Percentiles rank a stretch among this genome's conserved stretches.
phyloP scores from a whole-genome alignment of 1,139 yeast species.

The Zhuliangozyma parablackwelliae region DNA sequence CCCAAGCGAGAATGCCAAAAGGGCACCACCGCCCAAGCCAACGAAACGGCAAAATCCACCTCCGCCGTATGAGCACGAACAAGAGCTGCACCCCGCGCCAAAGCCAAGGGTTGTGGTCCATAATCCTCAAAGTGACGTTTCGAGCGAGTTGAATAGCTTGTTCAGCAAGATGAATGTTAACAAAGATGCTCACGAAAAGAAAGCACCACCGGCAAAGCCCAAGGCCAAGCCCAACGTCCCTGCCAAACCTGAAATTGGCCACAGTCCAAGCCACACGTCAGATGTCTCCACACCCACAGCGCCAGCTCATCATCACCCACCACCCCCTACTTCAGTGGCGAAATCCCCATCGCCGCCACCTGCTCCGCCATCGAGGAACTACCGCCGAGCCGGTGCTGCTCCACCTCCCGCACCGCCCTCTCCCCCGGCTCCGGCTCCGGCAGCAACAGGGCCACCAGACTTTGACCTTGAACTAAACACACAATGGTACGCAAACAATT shows the following conservation, averaged over 20 bases:
- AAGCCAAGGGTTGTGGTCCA: too few species aligned
- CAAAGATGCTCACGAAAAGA: neutral
- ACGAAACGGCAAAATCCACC: constrained; percentile 23
- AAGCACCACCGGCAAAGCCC: constrained; percentile 1
- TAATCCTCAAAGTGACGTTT: constrained; percentile 5
- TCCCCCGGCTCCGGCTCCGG: too few species aligned
- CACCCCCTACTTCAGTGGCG: constrained; percentile 37
- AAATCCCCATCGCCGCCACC: constrained; percentile 35
- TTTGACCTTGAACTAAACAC: constrained; percentile 38
- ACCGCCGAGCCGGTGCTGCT: constrained; percentile 18
- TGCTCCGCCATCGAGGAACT: constrained; percentile 34
- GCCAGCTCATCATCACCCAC: constrained; percentile 15
- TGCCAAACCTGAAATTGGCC: constrained; percentile 4
- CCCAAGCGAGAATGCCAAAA: constrained; percentile 12
- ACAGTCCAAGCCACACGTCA: too few species aligned
- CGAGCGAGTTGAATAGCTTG: constrained; percentile 9
- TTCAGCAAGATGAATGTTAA: constrained; percentile 9
- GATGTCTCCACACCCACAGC: neutral
- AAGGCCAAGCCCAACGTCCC: constrained; percentile 1
- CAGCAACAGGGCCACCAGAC: constrained; percentile 23
- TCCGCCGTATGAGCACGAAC: constrained; percentile 23
- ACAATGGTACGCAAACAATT: constrained; percentile 42
- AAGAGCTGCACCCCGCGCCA: neutral
- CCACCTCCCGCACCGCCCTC: constrained; percentile 5
- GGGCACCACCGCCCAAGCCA: constrained; percentile 40